These are phyloP conservation scores for Fusarium tupiense DNA, from an alignment of 2,329 filamentous ascomycete species.

Conservation along the genomic window DNA sequence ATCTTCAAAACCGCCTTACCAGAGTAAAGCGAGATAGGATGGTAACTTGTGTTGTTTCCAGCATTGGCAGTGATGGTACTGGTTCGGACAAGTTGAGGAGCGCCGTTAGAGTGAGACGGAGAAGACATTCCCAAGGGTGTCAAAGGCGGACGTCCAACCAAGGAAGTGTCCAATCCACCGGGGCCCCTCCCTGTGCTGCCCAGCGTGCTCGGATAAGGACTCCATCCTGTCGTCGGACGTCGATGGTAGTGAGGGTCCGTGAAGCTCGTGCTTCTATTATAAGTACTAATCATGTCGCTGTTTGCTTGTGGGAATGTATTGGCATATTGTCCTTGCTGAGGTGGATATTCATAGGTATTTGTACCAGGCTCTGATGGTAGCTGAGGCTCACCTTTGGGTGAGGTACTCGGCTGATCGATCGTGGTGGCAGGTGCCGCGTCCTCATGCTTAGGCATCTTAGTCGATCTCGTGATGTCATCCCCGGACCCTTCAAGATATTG, in stretches of 20 bases:
- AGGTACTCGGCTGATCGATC: conserved; percentile 52
- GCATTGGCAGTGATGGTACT: conserved; percentile 60
- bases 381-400: conserved; percentile 54
- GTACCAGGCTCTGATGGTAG: conserved; percentile 52
- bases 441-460: conserved; percentile 51
- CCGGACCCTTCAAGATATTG: conserved; percentile 63
- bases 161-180: conserved; percentile 54
- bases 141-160: conserved; percentile 57
- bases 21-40: conserved; percentile 83
- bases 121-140: conserved; percentile 61
- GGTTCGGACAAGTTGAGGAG: conserved; percentile 64
- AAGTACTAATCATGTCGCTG: conserved; percentile 65
- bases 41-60: conserved; percentile 64
- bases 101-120: conserved; percentile 44
- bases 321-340: conserved; percentile 54
- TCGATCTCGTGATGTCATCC: conserved; percentile 53
- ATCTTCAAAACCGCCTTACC: conserved; percentile 88
- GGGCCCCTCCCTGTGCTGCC: conserved; percentile 56
- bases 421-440: conserved; percentile 49
- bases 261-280: conserved; percentile 61
- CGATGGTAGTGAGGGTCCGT: conserved; percentile 59
- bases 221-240: conserved; percentile 52
- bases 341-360: conserved; percentile 59
- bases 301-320: conserved; percentile 53
- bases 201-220: conserved; percentile 54